These are phyloP conservation scores for Meyerozyma sp. DNA, from an alignment of 1,139 yeast species.

Conservation along the genomic window DNA sequence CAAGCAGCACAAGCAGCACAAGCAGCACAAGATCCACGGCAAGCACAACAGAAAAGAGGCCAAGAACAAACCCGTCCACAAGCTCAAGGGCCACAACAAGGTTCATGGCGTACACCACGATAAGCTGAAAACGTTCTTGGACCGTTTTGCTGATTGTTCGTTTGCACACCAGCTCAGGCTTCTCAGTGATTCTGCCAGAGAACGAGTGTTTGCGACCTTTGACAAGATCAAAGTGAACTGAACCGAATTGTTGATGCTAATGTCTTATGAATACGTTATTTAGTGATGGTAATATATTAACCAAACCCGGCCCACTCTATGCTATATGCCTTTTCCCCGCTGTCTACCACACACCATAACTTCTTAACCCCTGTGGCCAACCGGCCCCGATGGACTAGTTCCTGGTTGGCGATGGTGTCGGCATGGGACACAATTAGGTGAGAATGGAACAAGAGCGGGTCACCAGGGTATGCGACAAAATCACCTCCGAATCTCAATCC, in stretches of 20 bases:
- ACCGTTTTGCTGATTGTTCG: too few species aligned
- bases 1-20: background rate
- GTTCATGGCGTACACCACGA: background rate
- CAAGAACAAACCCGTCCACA: background rate
- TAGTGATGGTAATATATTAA: background rate
- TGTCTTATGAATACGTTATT: background rate
- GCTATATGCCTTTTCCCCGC: background rate
- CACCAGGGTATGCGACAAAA: constrained; percentile 90
- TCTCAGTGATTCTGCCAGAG: background rate
- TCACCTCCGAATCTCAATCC: constrained; percentile 91
- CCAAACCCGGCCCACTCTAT: constrained; percentile 1
- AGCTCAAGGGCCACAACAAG: background rate
- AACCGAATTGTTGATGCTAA: background rate
- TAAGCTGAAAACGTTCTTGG: too few species aligned
- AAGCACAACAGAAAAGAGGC: background rate
- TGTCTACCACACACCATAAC: constrained; percentile 62
- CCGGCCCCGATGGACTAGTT: constrained; percentile 77
- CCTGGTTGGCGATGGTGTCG: constrained; percentile 42
- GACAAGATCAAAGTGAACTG: background rate
- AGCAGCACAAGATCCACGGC: background rate
- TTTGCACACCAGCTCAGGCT: background rate
- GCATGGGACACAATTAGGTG: constrained; percentile 66
- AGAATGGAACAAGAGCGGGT: constrained; percentile 85
- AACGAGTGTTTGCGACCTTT: background rate
- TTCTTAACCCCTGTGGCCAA: constrained; percentile 92